phyloP scores from a whole-genome alignment of 2,329 filamentous ascomycete species.

The Trichoderma asperellum region DNA sequence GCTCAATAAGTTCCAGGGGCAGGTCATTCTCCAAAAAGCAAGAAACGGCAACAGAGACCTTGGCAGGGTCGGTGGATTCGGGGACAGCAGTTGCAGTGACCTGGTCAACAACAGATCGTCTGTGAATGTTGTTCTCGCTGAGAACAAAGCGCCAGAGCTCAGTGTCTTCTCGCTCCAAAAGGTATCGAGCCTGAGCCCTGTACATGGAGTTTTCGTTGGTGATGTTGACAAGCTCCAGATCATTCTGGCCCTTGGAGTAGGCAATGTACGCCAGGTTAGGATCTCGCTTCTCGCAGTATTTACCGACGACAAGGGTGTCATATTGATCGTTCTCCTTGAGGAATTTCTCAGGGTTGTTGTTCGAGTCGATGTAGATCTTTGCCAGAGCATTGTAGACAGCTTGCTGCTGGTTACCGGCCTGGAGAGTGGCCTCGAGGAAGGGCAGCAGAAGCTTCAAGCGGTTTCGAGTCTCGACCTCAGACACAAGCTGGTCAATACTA shows the following conservation, averaged over 20 bases:
- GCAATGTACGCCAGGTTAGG: slow-evolving; percentile 94
- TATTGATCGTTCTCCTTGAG: slow-evolving; percentile 97
- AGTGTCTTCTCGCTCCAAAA: slow-evolving; percentile 83
- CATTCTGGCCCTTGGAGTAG: slow-evolving; percentile 95
- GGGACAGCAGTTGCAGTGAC: slow-evolving; percentile 94
- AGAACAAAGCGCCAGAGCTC: slow-evolving; percentile 96
- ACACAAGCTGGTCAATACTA: slow-evolving; percentile 91
- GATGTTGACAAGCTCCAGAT: slow-evolving; percentile 94
- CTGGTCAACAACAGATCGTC: slow-evolving; percentile 91
- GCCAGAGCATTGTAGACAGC: slow-evolving; percentile 96
- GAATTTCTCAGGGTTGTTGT: slow-evolving; percentile 98
- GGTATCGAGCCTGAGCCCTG: slow-evolving; percentile 92
- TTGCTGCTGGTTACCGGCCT: slow-evolving; percentile 90
- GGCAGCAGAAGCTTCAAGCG: slow-evolving; percentile 92
- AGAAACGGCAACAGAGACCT: slow-evolving; percentile 92
- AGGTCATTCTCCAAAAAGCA: slow-evolving; percentile 90
- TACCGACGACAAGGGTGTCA: slow-evolving; percentile 87
- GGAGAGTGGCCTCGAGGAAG: slow-evolving; percentile 91
- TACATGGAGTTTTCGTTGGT: slow-evolving; percentile 99
- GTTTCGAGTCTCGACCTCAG: slow-evolving; percentile 94
- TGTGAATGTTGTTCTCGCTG: slow-evolving; percentile 93
- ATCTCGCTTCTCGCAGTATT: slow-evolving; percentile 98
- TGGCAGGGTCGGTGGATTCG: slow-evolving; percentile 88
- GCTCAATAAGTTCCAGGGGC: slow-evolving; percentile 91
- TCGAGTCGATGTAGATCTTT: slow-evolving; percentile 99